These are phyloP conservation scores for Boletus bicolor DNA, from an alignment of 768 basidiomycete species.

Conservation along the genomic window DNA sequence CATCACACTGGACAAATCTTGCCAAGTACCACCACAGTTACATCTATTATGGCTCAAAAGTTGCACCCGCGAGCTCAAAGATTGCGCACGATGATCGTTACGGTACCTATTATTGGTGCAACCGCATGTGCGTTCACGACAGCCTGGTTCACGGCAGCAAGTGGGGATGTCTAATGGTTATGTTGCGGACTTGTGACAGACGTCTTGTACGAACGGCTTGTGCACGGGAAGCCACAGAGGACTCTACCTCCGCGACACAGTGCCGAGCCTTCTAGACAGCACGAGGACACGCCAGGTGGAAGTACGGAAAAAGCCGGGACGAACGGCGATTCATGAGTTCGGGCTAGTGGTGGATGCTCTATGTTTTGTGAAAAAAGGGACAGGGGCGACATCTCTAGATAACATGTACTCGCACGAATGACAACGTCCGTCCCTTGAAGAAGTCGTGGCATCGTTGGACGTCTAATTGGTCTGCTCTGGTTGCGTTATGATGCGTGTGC, in stretches of 20 bases:
- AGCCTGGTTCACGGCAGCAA: background rate
- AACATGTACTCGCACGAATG: conserved; percentile 6
- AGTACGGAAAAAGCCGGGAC: conserved; percentile 21
- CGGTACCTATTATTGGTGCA: conserved; percentile 62
- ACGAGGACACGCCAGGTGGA: conserved; percentile 7
- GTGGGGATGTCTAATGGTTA: conserved; percentile 4
- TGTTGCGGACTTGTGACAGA: conserved; percentile 35
- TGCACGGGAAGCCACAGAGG: conserved; percentile 49
- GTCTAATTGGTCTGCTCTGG: conserved; percentile 25
- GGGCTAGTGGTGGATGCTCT: conserved; percentile 9
- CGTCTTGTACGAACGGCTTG: conserved; percentile 63
- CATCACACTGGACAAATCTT: background rate
- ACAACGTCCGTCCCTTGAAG: background rate
- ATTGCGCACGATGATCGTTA: conserved; percentile 55
- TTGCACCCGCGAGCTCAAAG: conserved; percentile 45
- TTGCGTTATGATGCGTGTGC: conserved; percentile 65
- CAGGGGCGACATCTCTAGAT: conserved; percentile 24
- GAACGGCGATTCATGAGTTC: conserved; percentile 5
- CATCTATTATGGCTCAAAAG: conserved; percentile 26
- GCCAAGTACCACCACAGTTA: background rate
- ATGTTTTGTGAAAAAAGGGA: conserved; percentile 3
- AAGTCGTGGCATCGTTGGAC: background rate
- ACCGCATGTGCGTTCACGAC: conserved; percentile 49
- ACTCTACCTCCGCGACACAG: conserved; percentile 29
- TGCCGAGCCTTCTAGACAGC: conserved; percentile 1